These are phyloP conservation scores for Pleodorina starrii DNA, from an alignment of 139 green algal species.

Conservation along the genomic window DNA sequence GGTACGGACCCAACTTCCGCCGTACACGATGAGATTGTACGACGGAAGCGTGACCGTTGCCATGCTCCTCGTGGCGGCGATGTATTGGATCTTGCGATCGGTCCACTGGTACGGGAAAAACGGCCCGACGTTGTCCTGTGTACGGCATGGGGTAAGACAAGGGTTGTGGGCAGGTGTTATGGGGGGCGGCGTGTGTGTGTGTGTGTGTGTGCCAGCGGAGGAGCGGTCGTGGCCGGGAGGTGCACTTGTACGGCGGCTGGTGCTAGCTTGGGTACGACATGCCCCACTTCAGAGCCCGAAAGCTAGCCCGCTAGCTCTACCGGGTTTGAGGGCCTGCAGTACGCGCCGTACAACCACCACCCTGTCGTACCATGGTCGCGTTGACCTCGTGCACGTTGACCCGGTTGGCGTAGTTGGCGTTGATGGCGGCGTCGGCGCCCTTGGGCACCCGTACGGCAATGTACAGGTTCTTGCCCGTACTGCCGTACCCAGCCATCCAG, in stretches of 20 bases:
- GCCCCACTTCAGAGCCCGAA: too few species aligned
- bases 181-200: neutral
- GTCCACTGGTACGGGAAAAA: neutral
- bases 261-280: neutral
- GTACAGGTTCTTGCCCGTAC: neutral
- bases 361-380: neutral
- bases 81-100: neutral
- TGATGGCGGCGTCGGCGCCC: neutral
- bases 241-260: neutral
- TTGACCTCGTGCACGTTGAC: neutral
- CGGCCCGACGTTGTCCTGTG: neutral
- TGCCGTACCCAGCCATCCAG: neutral
- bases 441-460: neutral
- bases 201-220: neutral
- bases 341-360: neutral
- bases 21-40: neutral
- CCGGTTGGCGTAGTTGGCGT: neutral
- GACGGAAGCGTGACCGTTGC: neutral
- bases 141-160: neutral
- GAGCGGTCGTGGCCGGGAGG: neutral
- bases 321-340: neutral
- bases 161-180: neutral
- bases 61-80: neutral
- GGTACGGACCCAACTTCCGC: neutral
- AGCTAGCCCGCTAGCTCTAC: neutral